Evolutionary conservation across 2,329 filamentous ascomycete genomes (phyloP).

Genomic region (Epichloe elymi): DNA sequence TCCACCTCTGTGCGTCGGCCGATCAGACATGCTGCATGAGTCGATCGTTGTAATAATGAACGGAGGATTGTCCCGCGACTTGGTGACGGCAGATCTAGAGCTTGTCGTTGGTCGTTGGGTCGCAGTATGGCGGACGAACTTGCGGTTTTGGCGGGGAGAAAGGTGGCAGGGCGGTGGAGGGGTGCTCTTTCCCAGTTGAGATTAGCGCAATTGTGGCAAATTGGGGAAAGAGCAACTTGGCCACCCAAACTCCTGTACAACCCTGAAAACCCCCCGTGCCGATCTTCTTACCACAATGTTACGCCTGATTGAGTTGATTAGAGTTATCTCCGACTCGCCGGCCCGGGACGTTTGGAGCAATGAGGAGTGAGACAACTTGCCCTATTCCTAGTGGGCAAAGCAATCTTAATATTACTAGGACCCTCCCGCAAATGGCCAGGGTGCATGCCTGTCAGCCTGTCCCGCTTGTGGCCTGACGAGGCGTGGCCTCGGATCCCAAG

Average conservation of each 20-base stretch:
- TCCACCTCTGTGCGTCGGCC: conserved; percentile 33
- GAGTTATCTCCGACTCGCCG: not conserved
- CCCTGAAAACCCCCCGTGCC: too few species aligned
- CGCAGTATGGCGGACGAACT: not conserved
- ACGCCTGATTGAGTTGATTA: not conserved
- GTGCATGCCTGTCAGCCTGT: too few species aligned
- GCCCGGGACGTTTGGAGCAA: too few species aligned
- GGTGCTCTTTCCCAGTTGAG: not conserved
- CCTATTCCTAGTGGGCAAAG: too few species aligned
- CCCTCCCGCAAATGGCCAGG: too few species aligned
- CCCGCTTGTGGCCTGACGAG: too few species aligned
- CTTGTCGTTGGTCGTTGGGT: not conserved
- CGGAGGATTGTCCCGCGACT: not conserved
- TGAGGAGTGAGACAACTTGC: too few species aligned
- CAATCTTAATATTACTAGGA: too few species aligned
- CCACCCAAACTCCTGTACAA: too few species aligned
- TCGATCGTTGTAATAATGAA: conserved; percentile 5
- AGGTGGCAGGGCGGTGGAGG: conserved; percentile 1
- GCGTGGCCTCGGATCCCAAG: too few species aligned
- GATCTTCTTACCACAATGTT: not conserved
- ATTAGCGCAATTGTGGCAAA: not conserved
- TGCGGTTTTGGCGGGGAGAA: not conserved
- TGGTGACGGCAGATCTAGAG: not conserved
- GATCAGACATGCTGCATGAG: conserved; percentile 34
- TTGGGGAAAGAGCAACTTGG: not conserved